These are phyloP conservation scores for Mycosarcoma mackinlayi DNA, from an alignment of 1,284 basidiomycete species.

Conservation along the genomic window DNA sequence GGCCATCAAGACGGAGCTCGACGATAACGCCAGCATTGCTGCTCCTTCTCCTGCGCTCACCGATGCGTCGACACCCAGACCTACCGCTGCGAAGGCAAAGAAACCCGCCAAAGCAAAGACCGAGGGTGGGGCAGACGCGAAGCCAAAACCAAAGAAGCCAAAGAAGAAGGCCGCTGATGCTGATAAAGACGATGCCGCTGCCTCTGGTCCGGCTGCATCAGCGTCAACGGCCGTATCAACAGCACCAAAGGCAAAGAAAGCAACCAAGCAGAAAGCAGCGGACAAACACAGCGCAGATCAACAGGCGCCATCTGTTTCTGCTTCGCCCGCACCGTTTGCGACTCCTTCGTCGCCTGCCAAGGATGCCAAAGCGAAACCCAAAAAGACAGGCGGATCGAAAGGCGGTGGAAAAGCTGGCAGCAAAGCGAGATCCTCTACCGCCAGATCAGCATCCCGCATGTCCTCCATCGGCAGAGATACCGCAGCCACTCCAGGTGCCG, in stretches of 20 bases:
- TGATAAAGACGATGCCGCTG: conserved; percentile 1
- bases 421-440: conserved; percentile 33
- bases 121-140: conserved; percentile 19
- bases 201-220: conserved; percentile 2
- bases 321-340: conserved; percentile 38
- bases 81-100: conserved; percentile 24
- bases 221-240: conserved; percentile 10
- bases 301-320: conserved; percentile 9
- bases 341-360: conserved; percentile 23
- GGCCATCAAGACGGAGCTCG: conserved; percentile 26
- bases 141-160: conserved; percentile 37
- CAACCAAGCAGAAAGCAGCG: conserved; percentile 28
- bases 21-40: conserved; percentile 12
- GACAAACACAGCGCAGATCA: conserved; percentile 11
- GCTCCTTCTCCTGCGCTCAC: conserved; percentile 13
- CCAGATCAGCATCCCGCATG: conserved; percentile 35
- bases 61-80: conserved; percentile 15
- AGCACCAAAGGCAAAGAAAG: conserved; percentile 33
- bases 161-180: conserved; percentile 34
- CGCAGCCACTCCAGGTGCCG: conserved; percentile 20
- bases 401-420: conserved; percentile 15
- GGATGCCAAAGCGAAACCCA: conserved; percentile 17
- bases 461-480: conserved; percentile 41
- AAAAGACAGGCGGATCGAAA: conserved; percentile 24
- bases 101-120: conserved; percentile 35